These are phyloP conservation scores for Phytopythium vexans DNA, from an alignment of 352 stramenopile species.

Conservation along the genomic window DNA sequence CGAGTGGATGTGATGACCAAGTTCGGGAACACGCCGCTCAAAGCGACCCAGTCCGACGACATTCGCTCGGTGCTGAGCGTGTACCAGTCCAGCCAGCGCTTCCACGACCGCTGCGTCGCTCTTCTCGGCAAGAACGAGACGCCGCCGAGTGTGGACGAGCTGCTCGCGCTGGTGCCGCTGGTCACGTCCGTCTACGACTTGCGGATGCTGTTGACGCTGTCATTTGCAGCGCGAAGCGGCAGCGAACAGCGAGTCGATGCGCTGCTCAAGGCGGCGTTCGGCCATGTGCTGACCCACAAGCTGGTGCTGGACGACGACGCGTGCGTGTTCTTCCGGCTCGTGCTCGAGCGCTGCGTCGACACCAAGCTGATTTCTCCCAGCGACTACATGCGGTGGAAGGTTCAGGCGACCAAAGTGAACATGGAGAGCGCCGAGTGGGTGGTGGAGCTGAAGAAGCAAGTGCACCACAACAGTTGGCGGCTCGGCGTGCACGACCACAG, in stretches of 20 bases:
- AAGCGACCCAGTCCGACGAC: neutral
- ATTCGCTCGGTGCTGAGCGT: neutral
- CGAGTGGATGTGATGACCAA: constrained; percentile 5
- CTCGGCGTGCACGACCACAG: constrained; percentile 16
- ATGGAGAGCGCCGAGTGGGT: constrained; percentile 32
- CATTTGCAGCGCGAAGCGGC: neutral
- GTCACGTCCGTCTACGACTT: constrained; percentile 37
- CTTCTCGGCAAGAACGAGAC: constrained; percentile 8
- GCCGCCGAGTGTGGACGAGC: constrained; percentile 3
- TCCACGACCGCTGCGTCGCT: constrained; percentile 1
- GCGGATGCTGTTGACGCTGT: constrained; percentile 18
- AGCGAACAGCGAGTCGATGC: neutral
- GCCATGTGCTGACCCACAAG: constrained; percentile 23
- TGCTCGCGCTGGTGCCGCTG: constrained; percentile 18
- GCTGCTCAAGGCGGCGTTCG: constrained; percentile 18
- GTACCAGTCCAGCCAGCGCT: constrained; percentile 6
- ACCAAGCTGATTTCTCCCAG: constrained; percentile 7
- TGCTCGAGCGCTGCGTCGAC: constrained; percentile 17
- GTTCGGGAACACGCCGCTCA: constrained; percentile 2
- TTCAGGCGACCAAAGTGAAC: constrained; percentile 33
- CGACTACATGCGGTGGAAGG: constrained; percentile 21
- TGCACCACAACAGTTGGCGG: constrained; percentile 18
- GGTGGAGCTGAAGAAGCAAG: constrained; percentile 22
- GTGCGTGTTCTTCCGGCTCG: constrained; percentile 30
- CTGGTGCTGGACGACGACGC: constrained; percentile 25